A percentile compares a stretch with the other conserved stretches of the same genome.
These are phyloP conservation scores for Aspergillus haitiensis DNA, from an alignment of 495 filamentous ascomycete species.

Conservation along the genomic window DNA sequence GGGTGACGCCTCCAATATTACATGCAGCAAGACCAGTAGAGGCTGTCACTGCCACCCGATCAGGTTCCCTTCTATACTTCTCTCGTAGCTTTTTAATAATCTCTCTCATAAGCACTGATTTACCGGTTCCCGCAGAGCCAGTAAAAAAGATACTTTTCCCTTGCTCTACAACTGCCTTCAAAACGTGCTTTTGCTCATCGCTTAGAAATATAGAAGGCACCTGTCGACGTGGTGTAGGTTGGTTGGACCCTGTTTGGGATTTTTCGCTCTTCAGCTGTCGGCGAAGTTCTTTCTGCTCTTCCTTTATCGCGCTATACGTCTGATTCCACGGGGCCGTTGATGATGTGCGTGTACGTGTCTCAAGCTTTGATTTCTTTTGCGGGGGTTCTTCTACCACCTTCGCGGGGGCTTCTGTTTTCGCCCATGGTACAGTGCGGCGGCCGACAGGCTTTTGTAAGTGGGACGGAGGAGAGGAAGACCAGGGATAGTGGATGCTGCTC, in stretches of 20 bases:
- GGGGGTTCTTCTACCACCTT: slow-evolving; percentile 28
- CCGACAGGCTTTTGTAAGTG: slow-evolving; percentile 48
- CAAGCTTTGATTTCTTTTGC: slow-evolving; percentile 21
- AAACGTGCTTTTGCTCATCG: slow-evolving; percentile 80
- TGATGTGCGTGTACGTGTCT: slow-evolving; percentile 38
- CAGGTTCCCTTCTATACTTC: slow-evolving; percentile 71
- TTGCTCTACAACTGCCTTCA: slow-evolving; percentile 72
- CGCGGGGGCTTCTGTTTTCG: slow-evolving; percentile 26
- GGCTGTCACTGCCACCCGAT: slow-evolving; percentile 86
- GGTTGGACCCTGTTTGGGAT: slow-evolving; percentile 26
- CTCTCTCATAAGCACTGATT: slow-evolving; percentile 90
- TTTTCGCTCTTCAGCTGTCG: slow-evolving; percentile 58
- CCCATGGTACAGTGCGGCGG: slow-evolving; percentile 59
- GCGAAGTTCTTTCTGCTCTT: slow-evolving; percentile 72
- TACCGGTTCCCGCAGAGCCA: slow-evolving; percentile 94
- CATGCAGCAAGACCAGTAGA: slow-evolving; percentile 95
- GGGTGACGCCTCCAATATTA: slow-evolving; percentile 92
- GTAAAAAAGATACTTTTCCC: slow-evolving; percentile 95
- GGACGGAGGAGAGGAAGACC: slow-evolving; percentile 64
- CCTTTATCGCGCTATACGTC: slow-evolving; percentile 76
- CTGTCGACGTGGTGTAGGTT: slow-evolving; percentile 32
- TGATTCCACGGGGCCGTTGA: slow-evolving; percentile 70
- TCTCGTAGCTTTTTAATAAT: slow-evolving; percentile 78
- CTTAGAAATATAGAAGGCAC: slow-evolving; percentile 70
- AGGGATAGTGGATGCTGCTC: slow-evolving; percentile 59